Evolutionary conservation across 768 basidiomycete species (phyloP).

Genomic region (Mycena olivaceomarginata): DNA sequence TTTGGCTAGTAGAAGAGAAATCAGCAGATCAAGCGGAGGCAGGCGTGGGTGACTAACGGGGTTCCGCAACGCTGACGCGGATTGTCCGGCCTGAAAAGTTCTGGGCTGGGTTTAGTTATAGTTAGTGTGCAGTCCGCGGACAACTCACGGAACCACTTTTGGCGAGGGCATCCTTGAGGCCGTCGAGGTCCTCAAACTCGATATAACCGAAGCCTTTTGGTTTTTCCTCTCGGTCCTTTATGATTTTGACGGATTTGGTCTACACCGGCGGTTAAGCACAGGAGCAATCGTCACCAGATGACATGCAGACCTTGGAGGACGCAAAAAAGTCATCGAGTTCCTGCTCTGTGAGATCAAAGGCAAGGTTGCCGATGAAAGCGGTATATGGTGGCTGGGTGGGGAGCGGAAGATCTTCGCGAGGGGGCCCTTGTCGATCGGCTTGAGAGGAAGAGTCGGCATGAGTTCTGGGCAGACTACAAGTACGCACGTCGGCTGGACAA

Average conservation of each 20-base stretch:
- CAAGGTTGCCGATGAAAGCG: constrained; percentile 96
- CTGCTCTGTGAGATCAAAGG: constrained; percentile 92
- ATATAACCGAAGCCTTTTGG: constrained; percentile 99
- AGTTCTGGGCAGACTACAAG: constrained; percentile 28
- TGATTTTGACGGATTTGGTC: constrained; percentile 93
- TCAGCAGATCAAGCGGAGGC: constrained; percentile 36
- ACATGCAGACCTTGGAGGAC: constrained; percentile 70
- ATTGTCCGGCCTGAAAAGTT: constrained; percentile 86
- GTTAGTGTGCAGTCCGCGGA: not conserved
- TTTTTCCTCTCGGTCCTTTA: constrained; percentile 94
- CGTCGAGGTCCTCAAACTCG: constrained; percentile 93
- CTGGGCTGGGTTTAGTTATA: constrained; percentile 55
- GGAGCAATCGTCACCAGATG: constrained; percentile 11
- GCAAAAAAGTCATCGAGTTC: constrained; percentile 91
- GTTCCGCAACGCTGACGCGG: constrained; percentile 96
- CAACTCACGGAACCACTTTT: constrained; percentile 81
- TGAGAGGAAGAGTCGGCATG: constrained; percentile 36
- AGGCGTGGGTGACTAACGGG: constrained; percentile 79
- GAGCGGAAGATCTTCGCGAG: constrained; percentile 95
- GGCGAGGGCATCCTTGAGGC: constrained; percentile 87
- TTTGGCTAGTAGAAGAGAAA: constrained; percentile 73
- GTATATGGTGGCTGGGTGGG: constrained; percentile 96
- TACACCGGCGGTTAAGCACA: constrained; percentile 50
- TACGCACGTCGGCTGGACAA: constrained; percentile 75
- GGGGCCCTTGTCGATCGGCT: constrained; percentile 78